phyloP scores from a whole-genome alignment of 1,284 basidiomycete species.

The Boletellus deceptivus region DNA sequence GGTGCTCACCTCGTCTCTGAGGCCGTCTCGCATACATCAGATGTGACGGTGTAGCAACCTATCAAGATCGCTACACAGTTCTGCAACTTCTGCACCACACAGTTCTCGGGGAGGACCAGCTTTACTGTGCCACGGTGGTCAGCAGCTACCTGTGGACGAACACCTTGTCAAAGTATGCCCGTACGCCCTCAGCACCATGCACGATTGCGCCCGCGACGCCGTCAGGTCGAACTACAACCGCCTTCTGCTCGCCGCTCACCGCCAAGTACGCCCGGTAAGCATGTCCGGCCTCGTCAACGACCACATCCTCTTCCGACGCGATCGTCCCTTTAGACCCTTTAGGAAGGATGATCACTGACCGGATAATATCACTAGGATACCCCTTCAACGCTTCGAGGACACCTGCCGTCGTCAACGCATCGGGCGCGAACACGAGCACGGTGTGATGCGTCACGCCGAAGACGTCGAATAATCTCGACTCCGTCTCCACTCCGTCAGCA shows the following conservation, averaged over 20 bases:
- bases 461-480: constrained; percentile 24
- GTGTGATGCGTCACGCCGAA: constrained; percentile 24
- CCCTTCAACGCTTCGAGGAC: constrained; percentile 7
- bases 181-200: constrained; percentile 14
- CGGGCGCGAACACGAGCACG: constrained; percentile 23
- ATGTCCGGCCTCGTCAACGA: constrained; percentile 20
- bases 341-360: constrained; percentile 15
- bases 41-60: too few relatives aligned
- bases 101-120: too few relatives aligned
- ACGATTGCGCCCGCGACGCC: constrained; percentile 38
- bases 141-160: neutral
- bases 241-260: constrained; percentile 10
- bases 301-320: neutral
- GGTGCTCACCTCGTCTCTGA: too few relatives aligned
- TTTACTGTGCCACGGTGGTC: neutral
- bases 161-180: neutral
- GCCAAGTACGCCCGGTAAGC: constrained; percentile 24
- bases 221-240: constrained; percentile 38
- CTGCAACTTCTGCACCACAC: too few relatives aligned
- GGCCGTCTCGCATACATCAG: too few relatives aligned
- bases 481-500: neutral
- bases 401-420: neutral
- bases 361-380: constrained; percentile 2
- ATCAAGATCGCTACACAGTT: too few relatives aligned
- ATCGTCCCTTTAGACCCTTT: neutral